These are phyloP conservation scores for Mesembryanthemum crystallinum DNA, from an alignment of 148 eudicot species.

Conservation along the genomic window DNA sequence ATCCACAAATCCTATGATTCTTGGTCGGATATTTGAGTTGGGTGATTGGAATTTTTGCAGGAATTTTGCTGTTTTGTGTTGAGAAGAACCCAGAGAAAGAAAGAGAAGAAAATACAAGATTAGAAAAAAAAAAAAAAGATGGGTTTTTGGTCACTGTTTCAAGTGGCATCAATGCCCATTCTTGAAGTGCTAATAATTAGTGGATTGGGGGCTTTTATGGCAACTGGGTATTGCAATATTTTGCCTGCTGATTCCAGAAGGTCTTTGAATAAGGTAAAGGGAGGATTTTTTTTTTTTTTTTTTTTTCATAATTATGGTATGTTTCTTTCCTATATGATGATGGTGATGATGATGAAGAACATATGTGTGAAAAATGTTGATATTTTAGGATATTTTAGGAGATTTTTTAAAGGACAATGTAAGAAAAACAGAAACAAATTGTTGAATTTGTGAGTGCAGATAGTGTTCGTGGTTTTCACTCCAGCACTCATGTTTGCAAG, in stretches of 20 bases:
- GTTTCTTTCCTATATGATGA: neutral
- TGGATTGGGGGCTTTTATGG: constrained; percentile 54
- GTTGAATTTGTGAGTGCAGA: constrained; percentile 40
- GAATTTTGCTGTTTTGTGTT: too few species aligned
- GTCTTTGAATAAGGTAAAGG: constrained; percentile 48
- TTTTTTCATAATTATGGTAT: neutral
- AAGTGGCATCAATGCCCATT: constrained; percentile 71
- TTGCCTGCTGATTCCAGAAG: constrained; percentile 42
- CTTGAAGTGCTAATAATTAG: constrained; percentile 50
- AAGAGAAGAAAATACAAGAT: too few species aligned
- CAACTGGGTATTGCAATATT: constrained; percentile 45
- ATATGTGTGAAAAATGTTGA: too few species aligned
- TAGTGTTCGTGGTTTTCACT: constrained; percentile 76
- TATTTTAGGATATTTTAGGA: too few species aligned
- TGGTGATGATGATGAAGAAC: too few species aligned
- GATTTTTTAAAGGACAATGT: neutral
- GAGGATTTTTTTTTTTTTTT: neutral
- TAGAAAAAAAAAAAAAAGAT: constrained; percentile 21
- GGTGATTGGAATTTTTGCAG: too few species aligned
- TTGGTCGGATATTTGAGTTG: too few species aligned
- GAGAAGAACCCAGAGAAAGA: too few species aligned
- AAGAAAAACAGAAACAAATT: neutral
- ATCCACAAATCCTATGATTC: neutral
- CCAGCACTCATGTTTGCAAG: constrained; percentile 74
- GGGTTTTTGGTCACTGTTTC: constrained; percentile 55